Evolutionary conservation across 2,329 filamentous ascomycete genomes (phyloP), one percentile per base, ranked within the genome.

Genomic region (Alternaria rosae): DNA sequence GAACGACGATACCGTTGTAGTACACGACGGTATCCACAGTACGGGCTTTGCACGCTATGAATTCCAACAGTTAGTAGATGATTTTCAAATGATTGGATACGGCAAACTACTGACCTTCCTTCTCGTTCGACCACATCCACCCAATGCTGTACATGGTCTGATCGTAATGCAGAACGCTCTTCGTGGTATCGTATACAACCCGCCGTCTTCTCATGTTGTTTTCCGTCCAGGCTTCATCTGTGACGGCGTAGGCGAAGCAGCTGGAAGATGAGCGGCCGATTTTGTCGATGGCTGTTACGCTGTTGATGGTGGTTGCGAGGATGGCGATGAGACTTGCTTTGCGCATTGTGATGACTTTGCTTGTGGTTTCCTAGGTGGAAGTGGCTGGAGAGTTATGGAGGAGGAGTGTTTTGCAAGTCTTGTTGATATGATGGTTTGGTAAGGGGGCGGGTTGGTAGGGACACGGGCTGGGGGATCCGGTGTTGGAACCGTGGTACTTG

Each of bases 141-240:
- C 55, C 55, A 25, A 57, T 30, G 11, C 32, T 51, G 25, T 57
- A 57, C 44, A 57, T 28, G 8, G 23, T 52, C n/a, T 25, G 32
- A 12, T 57, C 55, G 23, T 57, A 57, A n/a, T 38, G 20, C 17
- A 21, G 11, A 21, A 57, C 20, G 10, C 7, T 7, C 32, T 41
- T 48, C n/a, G 30, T 42, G 15, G 55, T 57, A 21, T 57, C 55
- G 55, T 57, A 57, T 13, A 57, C 35, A 9, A 57, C 55, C 7
- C 55, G n/a, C n/a, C 55, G 55, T 30, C 52, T 43, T 42, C 12
- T 28, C 17, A 54, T 17, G 17, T 54, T 44, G 25, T 54, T 54
- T 20, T 54, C 38, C 10, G 38, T 42, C 52, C 52, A 54, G 13
- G 35, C 6, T 3, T 11, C 15, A n/a, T 43, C 38, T 23, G 38